These are phyloP conservation scores for Fusarium sp. DNA, from an alignment of 2,329 filamentous ascomycete genomes.

Conservation along the genomic window DNA sequence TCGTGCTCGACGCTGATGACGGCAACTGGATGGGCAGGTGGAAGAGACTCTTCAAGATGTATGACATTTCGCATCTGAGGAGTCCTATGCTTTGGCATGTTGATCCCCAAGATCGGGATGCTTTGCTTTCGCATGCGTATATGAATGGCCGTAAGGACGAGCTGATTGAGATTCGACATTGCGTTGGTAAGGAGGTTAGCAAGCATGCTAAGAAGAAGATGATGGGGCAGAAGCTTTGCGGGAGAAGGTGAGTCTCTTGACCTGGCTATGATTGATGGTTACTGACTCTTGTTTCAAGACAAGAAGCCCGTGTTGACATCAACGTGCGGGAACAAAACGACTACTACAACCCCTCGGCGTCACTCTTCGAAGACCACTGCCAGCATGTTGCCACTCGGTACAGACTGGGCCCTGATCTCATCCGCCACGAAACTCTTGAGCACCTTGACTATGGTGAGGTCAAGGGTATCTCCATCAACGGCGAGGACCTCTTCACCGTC, in stretches of 20 bases:
- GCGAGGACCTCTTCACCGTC: slow-evolving; percentile 73
- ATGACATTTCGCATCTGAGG: slow-evolving; percentile 78
- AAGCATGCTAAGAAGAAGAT: slow-evolving; percentile 81
- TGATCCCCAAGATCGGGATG: slow-evolving; percentile 80
- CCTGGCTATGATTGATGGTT: neutral
- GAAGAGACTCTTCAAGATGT: slow-evolving; percentile 75
- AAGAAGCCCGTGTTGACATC: slow-evolving; percentile 63
- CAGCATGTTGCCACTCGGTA: slow-evolving; percentile 68
- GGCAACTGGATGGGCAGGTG: slow-evolving; percentile 77
- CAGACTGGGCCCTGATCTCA: slow-evolving; percentile 56
- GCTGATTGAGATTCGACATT: slow-evolving; percentile 76
- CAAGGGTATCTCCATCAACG: slow-evolving; percentile 56
- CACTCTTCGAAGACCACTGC: slow-evolving; percentile 73
- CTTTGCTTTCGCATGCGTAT: slow-evolving; percentile 76
- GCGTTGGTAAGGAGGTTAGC: slow-evolving; percentile 83
- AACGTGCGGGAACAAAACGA: slow-evolving; percentile 77
- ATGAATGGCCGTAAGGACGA: slow-evolving; percentile 70
- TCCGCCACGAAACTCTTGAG: slow-evolving; percentile 70
- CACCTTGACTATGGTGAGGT: slow-evolving; percentile 71
- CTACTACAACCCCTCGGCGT: slow-evolving; percentile 74
- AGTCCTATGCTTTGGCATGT: slow-evolving; percentile 89
- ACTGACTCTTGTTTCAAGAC: slow-evolving; percentile 38
- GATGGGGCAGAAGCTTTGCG: slow-evolving; percentile 47
- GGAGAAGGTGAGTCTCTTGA: slow-evolving; percentile 56
- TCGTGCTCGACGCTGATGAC: slow-evolving; percentile 76